phyloP scores from a whole-genome alignment of 805 yeast species.

The Ogataea pignaliae region DNA sequence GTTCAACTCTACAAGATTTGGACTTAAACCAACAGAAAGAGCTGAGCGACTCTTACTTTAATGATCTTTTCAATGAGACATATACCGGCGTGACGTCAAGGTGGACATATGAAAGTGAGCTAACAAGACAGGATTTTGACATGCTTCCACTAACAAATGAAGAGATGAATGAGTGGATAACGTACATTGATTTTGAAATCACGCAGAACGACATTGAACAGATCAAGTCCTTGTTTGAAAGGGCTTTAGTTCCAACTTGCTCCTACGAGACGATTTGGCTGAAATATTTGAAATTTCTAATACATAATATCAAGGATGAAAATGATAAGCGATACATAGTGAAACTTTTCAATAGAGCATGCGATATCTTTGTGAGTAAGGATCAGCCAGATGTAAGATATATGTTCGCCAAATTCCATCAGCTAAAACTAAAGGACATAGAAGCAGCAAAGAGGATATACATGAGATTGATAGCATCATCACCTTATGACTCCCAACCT shows the following conservation, averaged over 20 bases:
- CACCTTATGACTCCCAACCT: constrained; percentile 11
- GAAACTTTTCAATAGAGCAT: constrained; percentile 47
- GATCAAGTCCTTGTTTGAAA: constrained; percentile 54
- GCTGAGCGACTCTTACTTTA: constrained; percentile 40
- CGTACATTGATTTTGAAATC: constrained; percentile 52
- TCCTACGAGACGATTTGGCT: constrained; percentile 61
- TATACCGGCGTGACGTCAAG: constrained; percentile 51
- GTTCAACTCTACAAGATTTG: constrained; percentile 7
- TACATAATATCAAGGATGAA: constrained; percentile 26
- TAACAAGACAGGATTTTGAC: constrained; percentile 56
- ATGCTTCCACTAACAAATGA: constrained; percentile 40
- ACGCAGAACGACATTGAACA: constrained; percentile 24
- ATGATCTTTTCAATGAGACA: constrained; percentile 39
- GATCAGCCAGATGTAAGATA: constrained; percentile 23
- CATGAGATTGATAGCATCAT: constrained; percentile 9
- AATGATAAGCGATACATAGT: constrained; percentile 30
- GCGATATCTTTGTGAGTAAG: constrained; percentile 32
- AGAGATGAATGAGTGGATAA: constrained; percentile 51
- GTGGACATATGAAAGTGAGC: constrained; percentile 69
- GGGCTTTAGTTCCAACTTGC: constrained; percentile 70
- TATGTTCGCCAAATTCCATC: constrained; percentile 26
- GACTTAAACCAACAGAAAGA: constrained; percentile 14
- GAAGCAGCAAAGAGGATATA: constrained; percentile 19
- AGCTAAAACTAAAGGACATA: constrained; percentile 14
- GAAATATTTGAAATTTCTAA: constrained; percentile 53